These are phyloP conservation scores for Penicillium polonicum DNA, from an alignment of 2,329 filamentous ascomycete genomes.

Conservation along the genomic window DNA sequence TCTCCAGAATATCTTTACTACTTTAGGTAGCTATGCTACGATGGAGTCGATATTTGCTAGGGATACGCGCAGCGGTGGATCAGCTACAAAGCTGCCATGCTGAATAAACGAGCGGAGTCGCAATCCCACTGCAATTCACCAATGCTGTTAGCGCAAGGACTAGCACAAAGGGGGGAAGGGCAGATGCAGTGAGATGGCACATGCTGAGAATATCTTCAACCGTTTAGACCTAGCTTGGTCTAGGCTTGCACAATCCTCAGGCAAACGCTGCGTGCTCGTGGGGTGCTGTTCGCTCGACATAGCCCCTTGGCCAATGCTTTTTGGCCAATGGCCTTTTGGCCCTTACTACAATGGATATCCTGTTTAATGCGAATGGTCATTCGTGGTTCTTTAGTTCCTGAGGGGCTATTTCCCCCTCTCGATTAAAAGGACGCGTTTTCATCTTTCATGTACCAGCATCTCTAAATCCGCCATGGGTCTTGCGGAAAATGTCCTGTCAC, in stretches of 20 bases:
- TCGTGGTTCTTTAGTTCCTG: background rate
- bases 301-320: conserved; percentile 7
- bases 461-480: conserved; percentile 25
- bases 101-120: background rate
- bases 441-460: conserved; percentile 9
- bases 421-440: background rate
- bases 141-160: background rate
- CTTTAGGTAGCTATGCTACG: background rate
- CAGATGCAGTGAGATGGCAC: background rate
- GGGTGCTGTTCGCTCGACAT: conserved; percentile 4
- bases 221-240: background rate
- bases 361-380: background rate
- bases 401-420: background rate
- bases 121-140: background rate
- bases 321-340: conserved; percentile 5
- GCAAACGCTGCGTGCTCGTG: background rate
- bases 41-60: background rate
- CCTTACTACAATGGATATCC: conserved; percentile 15
- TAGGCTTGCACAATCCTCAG: background rate
- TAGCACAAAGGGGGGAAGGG: background rate
- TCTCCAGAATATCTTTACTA: background rate
- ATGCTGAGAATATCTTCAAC: background rate
- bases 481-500: conserved; percentile 24
- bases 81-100: background rate
- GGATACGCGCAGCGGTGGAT: background rate